phyloP scores from a whole-genome alignment of 352 stramenopile genomes.

The Saprolegnia diclina region DNA sequence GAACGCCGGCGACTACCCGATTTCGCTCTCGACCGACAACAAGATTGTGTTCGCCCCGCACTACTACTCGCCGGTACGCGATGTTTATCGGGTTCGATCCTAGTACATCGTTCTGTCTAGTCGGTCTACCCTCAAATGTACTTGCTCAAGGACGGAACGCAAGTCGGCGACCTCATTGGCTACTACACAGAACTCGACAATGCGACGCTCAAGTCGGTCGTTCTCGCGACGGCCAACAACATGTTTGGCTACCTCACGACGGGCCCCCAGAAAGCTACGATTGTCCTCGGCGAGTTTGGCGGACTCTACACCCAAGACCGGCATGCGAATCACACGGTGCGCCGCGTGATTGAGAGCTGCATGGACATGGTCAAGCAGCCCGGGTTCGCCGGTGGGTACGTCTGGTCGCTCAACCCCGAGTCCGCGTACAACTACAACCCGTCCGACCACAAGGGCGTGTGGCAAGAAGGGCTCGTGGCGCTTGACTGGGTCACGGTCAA shows the following conservation, averaged over 20 bases:
- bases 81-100: neutral
- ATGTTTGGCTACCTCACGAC: conserved; percentile 39
- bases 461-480: conserved; percentile 30
- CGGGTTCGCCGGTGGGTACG: conserved; percentile 35
- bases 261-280: conserved; percentile 38
- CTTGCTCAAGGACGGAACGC: conserved; percentile 30
- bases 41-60: conserved; percentile 78
- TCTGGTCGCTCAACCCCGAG: conserved; percentile 39
- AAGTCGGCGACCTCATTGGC: conserved; percentile 19
- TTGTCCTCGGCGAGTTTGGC: conserved; percentile 70
- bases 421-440: conserved; percentile 39
- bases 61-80: conserved; percentile 66
- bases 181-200: conserved; percentile 34
- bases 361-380: conserved; percentile 34
- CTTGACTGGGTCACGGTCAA: conserved; percentile 34
- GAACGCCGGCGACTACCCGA: conserved; percentile 39
- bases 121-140: conserved; percentile 33
- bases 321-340: conserved; percentile 57
- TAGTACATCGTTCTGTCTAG: conserved; percentile 48
- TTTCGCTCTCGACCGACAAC: conserved; percentile 54
- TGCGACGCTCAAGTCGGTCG: conserved; percentile 27
- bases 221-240: conserved; percentile 33
- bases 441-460: conserved; percentile 37
- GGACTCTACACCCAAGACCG: conserved; percentile 61
- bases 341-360: conserved; percentile 52